Evolutionary conservation across 2,329 filamentous ascomycete genomes (phyloP).

Genomic region (Hyphodiscus sp.): DNA sequence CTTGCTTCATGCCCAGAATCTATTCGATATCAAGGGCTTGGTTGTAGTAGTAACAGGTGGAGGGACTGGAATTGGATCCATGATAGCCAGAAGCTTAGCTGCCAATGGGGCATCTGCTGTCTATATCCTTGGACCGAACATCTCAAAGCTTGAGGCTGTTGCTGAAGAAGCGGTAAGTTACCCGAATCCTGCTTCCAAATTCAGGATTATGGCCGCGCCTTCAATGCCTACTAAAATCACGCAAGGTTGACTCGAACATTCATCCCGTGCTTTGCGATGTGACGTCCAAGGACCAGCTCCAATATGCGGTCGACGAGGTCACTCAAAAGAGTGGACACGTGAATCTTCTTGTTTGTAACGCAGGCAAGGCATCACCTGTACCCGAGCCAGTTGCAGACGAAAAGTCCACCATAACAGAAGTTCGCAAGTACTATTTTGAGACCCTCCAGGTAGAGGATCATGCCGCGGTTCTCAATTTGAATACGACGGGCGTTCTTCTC

Average conservation of each 20-base stretch:
- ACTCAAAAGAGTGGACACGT: slow-evolving; percentile 49
- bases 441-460: slow-evolving; percentile 49
- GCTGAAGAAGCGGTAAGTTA: slow-evolving; percentile 3
- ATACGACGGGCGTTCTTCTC: slow-evolving; percentile 61
- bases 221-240: not conserved
- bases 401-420: slow-evolving; percentile 32
- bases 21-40: slow-evolving; percentile 41
- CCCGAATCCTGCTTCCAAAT: not conserved
- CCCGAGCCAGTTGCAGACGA: slow-evolving; percentile 6
- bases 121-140: slow-evolving; percentile 9
- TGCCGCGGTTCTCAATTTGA: slow-evolving; percentile 52
- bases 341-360: slow-evolving; percentile 52
- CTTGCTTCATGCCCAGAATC: slow-evolving; percentile 9
- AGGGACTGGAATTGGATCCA: slow-evolving; percentile 38
- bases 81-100: slow-evolving; percentile 30
- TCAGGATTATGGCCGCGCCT: not conserved
- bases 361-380: slow-evolving; percentile 41
- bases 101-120: slow-evolving; percentile 12
- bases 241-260: not conserved
- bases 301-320: slow-evolving; percentile 47
- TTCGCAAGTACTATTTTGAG: slow-evolving; percentile 42
- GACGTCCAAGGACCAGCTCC: slow-evolving; percentile 52
- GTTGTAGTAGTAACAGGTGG: slow-evolving; percentile 39
- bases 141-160: slow-evolving; percentile 1
- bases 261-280: slow-evolving; percentile 42